Conservation (phyloP, 78 protist genomes). For the Ministeria vibrans region DNA sequence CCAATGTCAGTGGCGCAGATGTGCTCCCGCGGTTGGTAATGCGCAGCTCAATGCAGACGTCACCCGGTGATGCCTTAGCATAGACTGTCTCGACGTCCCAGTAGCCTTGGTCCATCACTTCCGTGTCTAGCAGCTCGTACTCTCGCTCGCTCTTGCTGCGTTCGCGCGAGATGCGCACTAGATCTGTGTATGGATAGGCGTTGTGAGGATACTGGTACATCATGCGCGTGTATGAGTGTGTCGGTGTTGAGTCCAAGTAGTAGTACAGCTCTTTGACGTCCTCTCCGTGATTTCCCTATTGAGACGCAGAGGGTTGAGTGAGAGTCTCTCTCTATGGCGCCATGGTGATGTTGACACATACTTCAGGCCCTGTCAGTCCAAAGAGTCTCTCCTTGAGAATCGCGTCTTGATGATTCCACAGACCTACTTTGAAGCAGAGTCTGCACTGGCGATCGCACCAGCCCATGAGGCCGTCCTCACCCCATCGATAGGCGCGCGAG, state of each 20-base stretch:
- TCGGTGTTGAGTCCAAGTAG: conserved; percentile 49
- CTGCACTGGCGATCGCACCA: conserved; percentile 22
- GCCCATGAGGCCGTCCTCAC: conserved; percentile 75
- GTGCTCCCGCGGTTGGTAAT: conserved; percentile 33
- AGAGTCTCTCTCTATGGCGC: neutral
- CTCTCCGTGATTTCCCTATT: conserved; percentile 32
- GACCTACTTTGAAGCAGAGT: conserved; percentile 49
- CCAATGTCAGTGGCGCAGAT: conserved; percentile 31
- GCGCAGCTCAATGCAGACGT: conserved; percentile 38
- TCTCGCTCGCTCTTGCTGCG: conserved; percentile 29
- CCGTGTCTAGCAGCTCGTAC: conserved; percentile 67
- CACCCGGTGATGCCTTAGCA: conserved; percentile 59
- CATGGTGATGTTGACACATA: neutral
- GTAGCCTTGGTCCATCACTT: conserved; percentile 42
- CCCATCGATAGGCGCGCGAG: conserved; percentile 73
- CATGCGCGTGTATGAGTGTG: conserved; percentile 54
- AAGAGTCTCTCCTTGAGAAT: conserved; percentile 76
- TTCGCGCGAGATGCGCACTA: conserved; percentile 6
- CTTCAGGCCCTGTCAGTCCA: conserved; percentile 60
- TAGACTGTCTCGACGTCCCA: conserved; percentile 49
- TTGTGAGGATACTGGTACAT: conserved; percentile 76
- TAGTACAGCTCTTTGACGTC: conserved; percentile 63
- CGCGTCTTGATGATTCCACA: conserved; percentile 74
- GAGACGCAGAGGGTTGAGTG: neutral
- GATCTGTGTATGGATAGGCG: conserved; percentile 50